Evolutionary conservation across 2,329 filamentous ascomycete species (phyloP).

Genomic region (Curvularia hawaiiensis): DNA sequence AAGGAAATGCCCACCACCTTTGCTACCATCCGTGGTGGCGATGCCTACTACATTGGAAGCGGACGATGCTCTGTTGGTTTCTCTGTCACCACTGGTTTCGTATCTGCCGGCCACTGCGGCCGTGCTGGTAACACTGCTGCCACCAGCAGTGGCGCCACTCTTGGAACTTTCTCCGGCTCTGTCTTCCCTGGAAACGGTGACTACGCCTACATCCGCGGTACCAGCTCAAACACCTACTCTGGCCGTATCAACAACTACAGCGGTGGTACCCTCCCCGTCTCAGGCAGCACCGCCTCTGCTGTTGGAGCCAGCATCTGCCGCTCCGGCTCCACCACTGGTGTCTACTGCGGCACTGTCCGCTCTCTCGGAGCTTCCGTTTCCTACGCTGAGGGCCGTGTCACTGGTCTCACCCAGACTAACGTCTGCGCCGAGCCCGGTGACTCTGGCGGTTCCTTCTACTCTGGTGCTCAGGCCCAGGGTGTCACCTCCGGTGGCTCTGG

Average conservation of each 20-base stretch:
- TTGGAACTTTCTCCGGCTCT: constrained; percentile 48
- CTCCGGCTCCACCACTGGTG: constrained; percentile 51
- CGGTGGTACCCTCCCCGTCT: constrained; percentile 40
- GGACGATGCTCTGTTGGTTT: constrained; percentile 50
- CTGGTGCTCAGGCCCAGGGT: constrained; percentile 51
- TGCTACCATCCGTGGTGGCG: constrained; percentile 46
- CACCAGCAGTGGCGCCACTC: constrained; percentile 38
- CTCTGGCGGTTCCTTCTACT: constrained; percentile 51
- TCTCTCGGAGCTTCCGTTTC: constrained; percentile 45
- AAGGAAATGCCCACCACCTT: constrained; percentile 43
- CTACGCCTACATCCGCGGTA: constrained; percentile 47
- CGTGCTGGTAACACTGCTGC: constrained; percentile 38
- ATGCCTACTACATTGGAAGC: constrained; percentile 46
- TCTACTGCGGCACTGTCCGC: constrained; percentile 48
- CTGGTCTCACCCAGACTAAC: constrained; percentile 49
- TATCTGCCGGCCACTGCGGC: constrained; percentile 51
- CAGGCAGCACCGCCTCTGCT: constrained; percentile 48
- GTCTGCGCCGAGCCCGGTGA: constrained; percentile 52
- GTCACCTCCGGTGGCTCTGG: constrained; percentile 51
- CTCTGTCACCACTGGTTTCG: constrained; percentile 50
- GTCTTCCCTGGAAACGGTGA: constrained; percentile 49
- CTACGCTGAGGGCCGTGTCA: constrained; percentile 50
- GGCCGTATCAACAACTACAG: constrained; percentile 45
- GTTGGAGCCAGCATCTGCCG: constrained; percentile 49
- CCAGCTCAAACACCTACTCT: constrained; percentile 39